A percentile compares a stretch with the other conserved stretches of the same genome.
phyloP scores from a whole-genome alignment of 2,329 filamentous ascomycete species.

The Dothideomycetes sp. region DNA sequence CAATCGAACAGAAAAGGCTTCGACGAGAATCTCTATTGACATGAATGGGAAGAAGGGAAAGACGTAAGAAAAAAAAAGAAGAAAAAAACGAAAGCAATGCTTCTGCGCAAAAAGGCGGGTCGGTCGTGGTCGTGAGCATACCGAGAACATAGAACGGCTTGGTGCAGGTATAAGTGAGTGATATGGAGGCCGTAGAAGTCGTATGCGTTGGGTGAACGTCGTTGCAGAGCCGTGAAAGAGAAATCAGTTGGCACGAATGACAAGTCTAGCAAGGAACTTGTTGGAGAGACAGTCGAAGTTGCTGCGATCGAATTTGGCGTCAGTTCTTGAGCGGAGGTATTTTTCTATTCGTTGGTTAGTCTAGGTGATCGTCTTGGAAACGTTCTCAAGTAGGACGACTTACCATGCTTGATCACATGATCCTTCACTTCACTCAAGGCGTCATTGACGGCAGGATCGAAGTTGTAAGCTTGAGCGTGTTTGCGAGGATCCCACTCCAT shows the following conservation, averaged over 20 bases:
- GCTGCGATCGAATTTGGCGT: constrained; percentile 75
- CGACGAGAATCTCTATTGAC: constrained; percentile 10
- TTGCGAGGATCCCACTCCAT: constrained; percentile 89
- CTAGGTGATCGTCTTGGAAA: not conserved
- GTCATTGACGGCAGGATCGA: constrained; percentile 85
- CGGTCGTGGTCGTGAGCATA: constrained; percentile 12
- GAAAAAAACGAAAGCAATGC: constrained; percentile 4
- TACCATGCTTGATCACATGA: constrained; percentile 90
- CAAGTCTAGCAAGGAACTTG: constrained; percentile 93
- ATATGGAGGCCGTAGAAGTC: constrained; percentile 14
- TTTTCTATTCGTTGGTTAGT: constrained; percentile 50
- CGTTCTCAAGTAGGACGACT: constrained; percentile 32
- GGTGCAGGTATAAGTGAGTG: not conserved
- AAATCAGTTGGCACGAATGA: constrained; percentile 77
- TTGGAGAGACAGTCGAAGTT: constrained; percentile 95
- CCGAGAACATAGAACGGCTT: constrained; percentile 7
- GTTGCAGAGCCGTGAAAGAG: not conserved
- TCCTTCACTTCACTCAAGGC: constrained; percentile 92
- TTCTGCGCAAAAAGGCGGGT: constrained; percentile 7
- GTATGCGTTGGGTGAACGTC: constrained; percentile 10
- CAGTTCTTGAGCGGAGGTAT: constrained; percentile 72
- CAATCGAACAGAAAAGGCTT: constrained; percentile 2
- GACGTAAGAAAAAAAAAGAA: not conserved
- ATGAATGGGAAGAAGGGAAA: constrained; percentile 2
- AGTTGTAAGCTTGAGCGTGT: constrained; percentile 83